Conservation (phyloP, 495 filamentous ascomycete species). For the Terfezia claveryi region DNA sequence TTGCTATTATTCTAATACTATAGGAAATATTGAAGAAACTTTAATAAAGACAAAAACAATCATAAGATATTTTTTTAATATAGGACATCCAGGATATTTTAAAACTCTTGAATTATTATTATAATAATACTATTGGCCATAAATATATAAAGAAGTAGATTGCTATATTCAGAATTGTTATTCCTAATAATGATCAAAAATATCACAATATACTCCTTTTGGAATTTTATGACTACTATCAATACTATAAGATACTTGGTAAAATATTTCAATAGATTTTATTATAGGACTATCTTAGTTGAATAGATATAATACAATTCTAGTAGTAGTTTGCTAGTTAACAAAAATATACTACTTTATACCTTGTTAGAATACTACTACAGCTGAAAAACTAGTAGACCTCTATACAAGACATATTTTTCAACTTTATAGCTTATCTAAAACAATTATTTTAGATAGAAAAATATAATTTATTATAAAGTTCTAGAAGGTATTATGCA, state of each 20-base stretch:
- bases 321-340: neutral
- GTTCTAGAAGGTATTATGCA: constrained; percentile 1
- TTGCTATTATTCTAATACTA: neutral
- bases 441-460: constrained; percentile 2
- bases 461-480: neutral
- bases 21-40: neutral
- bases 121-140: neutral
- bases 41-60: neutral
- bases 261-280: neutral
- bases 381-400: neutral
- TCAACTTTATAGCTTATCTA: constrained; percentile 1
- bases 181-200: neutral
- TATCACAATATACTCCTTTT: neutral
- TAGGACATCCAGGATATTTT: neutral
- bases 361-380: neutral
- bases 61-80: neutral
- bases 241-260: neutral
- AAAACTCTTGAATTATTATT: neutral
- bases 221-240: neutral
- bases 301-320: neutral
- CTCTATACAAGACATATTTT: neutral
- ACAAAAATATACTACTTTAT: neutral
- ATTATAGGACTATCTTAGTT: neutral
- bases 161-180: neutral
- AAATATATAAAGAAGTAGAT: neutral